Conservation (phyloP, 768 basidiomycete genomes). For the Cystobasidium tubakii region DNA sequence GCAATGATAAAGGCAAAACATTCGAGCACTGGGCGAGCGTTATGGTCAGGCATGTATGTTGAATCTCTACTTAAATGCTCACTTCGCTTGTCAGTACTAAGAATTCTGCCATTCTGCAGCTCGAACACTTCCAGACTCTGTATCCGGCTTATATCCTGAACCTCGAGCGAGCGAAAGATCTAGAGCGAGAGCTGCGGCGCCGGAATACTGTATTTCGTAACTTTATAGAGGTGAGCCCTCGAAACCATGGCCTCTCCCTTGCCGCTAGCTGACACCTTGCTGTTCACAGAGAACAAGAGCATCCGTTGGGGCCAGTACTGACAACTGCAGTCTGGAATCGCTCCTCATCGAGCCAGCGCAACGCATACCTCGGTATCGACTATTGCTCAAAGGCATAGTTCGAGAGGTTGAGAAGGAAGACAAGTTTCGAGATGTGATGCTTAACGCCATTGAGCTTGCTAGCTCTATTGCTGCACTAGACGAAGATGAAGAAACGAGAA, state of each 20-base stretch:
- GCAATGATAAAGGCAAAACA: conserved; percentile 55
- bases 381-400: conserved; percentile 83
- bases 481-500: conserved; percentile 81
- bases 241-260: not conserved
- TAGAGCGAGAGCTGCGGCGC: conserved; percentile 49
- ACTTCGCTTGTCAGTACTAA: too few relatives aligned
- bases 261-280: not conserved
- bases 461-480: conserved; percentile 86
- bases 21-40: conserved; percentile 75
- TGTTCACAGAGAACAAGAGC: conserved; percentile 40
- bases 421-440: conserved; percentile 67
- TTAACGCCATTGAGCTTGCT: conserved; percentile 79
- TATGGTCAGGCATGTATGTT: conserved; percentile 63
- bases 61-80: too few relatives aligned
- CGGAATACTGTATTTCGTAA: conserved; percentile 68
- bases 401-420: conserved; percentile 77
- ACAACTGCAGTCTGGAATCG: conserved; percentile 56
- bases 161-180: conserved; percentile 21
- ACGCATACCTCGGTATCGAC: conserved; percentile 86
- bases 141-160: conserved; percentile 31
- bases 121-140: not conserved
- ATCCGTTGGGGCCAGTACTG: conserved; percentile 49
- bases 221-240: conserved; percentile 68
- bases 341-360: conserved; percentile 89
- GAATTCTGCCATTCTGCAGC: not conserved